Evolutionary conservation across 495 filamentous ascomycete genomes (phyloP).

Genomic region (Talaromyces liani): DNA sequence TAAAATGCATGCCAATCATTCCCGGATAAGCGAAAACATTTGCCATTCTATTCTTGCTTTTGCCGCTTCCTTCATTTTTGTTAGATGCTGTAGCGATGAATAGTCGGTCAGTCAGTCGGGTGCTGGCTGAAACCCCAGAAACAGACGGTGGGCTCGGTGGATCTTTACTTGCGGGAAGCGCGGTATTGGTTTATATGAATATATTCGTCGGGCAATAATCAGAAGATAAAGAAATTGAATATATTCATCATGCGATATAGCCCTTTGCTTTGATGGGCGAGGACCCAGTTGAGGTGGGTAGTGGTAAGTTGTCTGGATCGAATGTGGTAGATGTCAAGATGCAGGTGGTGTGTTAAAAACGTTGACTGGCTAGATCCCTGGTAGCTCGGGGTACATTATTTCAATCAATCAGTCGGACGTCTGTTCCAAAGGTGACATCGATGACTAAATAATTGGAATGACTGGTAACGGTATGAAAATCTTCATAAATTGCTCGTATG

Average conservation of each 20-base stretch:
- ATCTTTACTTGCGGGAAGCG: neutral
- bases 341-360: neutral
- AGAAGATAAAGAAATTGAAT: neutral
- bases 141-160: neutral
- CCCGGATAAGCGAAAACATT: neutral
- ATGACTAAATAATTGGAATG: neutral
- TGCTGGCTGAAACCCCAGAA: neutral
- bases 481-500: neutral
- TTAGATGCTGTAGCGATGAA: neutral
- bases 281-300: neutral
- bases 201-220: neutral
- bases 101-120: neutral
- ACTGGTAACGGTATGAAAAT: neutral
- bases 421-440: neutral
- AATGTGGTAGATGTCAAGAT: neutral
- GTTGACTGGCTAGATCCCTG: neutral
- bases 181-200: neutral
- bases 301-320: neutral
- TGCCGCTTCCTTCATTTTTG: neutral
- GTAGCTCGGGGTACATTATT: neutral
- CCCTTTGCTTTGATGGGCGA: neutral
- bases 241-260: neutral
- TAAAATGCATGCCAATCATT: neutral
- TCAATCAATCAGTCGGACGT: neutral
- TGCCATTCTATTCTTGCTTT: neutral